Percentiles rank a stretch among this genome's conserved stretches.
These are phyloP conservation scores for Wickerhamiella kurtzmanii DNA, from an alignment of 805 yeast species.

Conservation along the genomic window DNA sequence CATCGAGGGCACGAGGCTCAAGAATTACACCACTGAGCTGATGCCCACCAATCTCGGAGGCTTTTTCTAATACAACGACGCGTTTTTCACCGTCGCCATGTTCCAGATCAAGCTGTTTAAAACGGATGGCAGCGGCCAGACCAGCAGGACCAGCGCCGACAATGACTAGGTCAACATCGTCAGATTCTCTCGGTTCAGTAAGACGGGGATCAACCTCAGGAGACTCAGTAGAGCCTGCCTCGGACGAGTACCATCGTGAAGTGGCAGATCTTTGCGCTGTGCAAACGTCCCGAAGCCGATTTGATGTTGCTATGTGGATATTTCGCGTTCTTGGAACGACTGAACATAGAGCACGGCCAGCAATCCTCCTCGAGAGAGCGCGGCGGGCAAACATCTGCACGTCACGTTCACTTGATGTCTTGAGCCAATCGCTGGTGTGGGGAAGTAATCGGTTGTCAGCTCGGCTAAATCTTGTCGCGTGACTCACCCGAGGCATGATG, in stretches of 20 bases:
- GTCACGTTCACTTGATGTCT: not conserved
- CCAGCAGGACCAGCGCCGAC: slow-evolving; percentile 99
- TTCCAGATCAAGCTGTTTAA: slow-evolving; percentile 71
- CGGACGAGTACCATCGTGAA: too few species aligned
- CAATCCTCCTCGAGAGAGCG: not conserved
- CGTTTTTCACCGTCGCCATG: slow-evolving; percentile 52
- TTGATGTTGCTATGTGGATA: too few species aligned
- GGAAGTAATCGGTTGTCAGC: not conserved
- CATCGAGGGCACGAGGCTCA: slow-evolving; percentile 79
- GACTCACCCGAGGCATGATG: not conserved
- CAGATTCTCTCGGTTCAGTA: slow-evolving; percentile 57
- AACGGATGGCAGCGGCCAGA: slow-evolving; percentile 75
- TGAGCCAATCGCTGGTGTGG: not conserved
- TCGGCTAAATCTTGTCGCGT: not conserved
- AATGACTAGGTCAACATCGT: slow-evolving; percentile 83
- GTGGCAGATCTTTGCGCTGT: too few species aligned
- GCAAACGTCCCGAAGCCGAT: too few species aligned
- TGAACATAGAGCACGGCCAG: not conserved
- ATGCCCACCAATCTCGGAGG: slow-evolving; percentile 86
- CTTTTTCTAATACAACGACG: slow-evolving; percentile 83
- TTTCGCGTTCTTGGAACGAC: not conserved
- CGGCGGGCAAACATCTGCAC: not conserved
- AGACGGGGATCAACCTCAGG: not conserved
- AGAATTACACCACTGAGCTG: slow-evolving; percentile 87
- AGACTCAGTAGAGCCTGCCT: too few species aligned